Conservation (phyloP, 2,329 filamentous ascomycete genomes). For the Diaporthe vaccinii region DNA sequence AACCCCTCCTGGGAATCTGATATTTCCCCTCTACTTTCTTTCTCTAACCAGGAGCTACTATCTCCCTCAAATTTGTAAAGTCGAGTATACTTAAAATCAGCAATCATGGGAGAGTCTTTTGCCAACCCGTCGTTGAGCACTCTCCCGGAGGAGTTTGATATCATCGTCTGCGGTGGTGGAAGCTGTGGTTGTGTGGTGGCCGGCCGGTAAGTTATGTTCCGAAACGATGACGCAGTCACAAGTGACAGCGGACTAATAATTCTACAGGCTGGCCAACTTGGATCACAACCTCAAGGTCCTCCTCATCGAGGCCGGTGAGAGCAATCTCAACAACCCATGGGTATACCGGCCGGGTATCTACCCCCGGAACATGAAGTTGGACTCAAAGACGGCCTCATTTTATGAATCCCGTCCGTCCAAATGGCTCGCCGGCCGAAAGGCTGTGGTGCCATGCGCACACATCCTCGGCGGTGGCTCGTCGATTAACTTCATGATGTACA, state of each 20-base stretch:
- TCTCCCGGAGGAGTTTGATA: constrained; percentile 83
- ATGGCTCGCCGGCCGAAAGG: constrained; percentile 78
- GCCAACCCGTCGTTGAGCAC: constrained; percentile 40
- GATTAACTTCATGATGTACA: constrained; percentile 88
- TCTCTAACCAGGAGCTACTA: background rate
- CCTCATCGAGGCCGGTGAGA: constrained; percentile 79
- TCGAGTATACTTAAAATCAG: constrained; percentile 15
- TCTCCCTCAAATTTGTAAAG: background rate
- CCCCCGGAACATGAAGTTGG: constrained; percentile 82
- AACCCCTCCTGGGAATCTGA: constrained; percentile 2
- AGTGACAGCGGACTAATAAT: constrained; percentile 49
- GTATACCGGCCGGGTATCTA: constrained; percentile 83
- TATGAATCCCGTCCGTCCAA: constrained; percentile 83
- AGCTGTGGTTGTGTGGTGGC: constrained; percentile 74
- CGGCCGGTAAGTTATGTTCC: constrained; percentile 58
- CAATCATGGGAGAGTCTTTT: constrained; percentile 39
- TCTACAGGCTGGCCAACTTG: constrained; percentile 75
- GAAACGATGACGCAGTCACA: background rate
- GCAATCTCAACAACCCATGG: constrained; percentile 83
- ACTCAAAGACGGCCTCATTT: constrained; percentile 86
- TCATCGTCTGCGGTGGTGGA: constrained; percentile 83
- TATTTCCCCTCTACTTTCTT: background rate
- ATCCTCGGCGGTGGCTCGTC: constrained; percentile 80
- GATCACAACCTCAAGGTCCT: constrained; percentile 80
- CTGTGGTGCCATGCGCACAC: constrained; percentile 81